These are phyloP conservation scores for Lithohypha guttulata DNA, from an alignment of 2,329 filamentous ascomycete genomes.

Conservation along the genomic window DNA sequence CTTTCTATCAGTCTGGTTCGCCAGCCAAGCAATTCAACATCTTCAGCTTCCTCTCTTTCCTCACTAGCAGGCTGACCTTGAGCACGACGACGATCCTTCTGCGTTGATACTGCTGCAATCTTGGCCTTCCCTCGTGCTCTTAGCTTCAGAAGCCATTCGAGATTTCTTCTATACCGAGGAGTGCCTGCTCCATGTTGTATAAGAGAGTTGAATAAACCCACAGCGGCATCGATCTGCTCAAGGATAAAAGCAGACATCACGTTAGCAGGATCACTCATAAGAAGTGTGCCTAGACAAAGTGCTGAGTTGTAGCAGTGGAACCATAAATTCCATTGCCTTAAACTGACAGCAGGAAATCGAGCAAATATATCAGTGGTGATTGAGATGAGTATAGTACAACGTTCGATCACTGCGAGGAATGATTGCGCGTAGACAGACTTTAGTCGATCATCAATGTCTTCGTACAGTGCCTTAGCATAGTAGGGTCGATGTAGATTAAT, in stretches of 20 bases:
- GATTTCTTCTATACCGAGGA: slow-evolving; percentile 7
- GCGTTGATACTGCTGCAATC: slow-evolving; percentile 1
- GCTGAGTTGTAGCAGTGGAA: slow-evolving; percentile 11
- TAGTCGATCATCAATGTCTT: slow-evolving; percentile 6
- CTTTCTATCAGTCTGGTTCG: slow-evolving; percentile 12
- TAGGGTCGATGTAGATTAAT: slow-evolving; percentile 13
- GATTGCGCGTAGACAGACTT: slow-evolving; percentile 8
- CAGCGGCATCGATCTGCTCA: slow-evolving; percentile 9
- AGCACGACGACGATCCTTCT: background rate
- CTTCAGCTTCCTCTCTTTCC: slow-evolving; percentile 10
- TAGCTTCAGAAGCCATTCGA: slow-evolving; percentile 11
- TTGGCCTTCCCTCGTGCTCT: slow-evolving; percentile 10
- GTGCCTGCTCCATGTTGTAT: slow-evolving; percentile 8
- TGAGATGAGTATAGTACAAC: slow-evolving; percentile 7
- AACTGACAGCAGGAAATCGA: slow-evolving; percentile 10
- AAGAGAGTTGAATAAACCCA: slow-evolving; percentile 10
- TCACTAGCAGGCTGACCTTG: too few species aligned
- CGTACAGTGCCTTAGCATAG: slow-evolving; percentile 11
- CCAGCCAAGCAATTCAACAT: slow-evolving; percentile 11
- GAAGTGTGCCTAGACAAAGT: slow-evolving; percentile 10
- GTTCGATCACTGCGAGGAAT: slow-evolving; percentile 10
- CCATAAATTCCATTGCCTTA: slow-evolving; percentile 11
- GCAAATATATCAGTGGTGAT: slow-evolving; percentile 10
- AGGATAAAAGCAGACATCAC: slow-evolving; percentile 10
- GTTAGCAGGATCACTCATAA: slow-evolving; percentile 9